phyloP scores from a whole-genome alignment of 2,329 filamentous ascomycete species.

The Fusarium sp. region DNA sequence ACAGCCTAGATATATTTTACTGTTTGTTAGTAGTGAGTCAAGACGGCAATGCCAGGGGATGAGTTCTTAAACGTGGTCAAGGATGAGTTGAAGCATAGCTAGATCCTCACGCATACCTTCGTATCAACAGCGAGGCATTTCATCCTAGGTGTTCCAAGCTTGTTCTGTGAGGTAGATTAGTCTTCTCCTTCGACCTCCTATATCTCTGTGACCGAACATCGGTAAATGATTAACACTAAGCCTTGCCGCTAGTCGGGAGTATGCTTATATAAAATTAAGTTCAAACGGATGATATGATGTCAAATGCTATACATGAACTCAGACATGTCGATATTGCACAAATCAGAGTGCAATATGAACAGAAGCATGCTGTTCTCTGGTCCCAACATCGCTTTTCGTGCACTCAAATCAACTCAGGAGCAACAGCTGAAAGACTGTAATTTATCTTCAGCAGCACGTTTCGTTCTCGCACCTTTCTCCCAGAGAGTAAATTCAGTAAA shows the following conservation, averaged over 20 bases:
- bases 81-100: neutral
- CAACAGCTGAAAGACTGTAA: no score
- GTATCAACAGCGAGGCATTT: neutral
- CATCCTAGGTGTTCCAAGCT: neutral
- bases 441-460: no score
- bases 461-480: no score
- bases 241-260: neutral
- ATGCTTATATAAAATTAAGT: no score
- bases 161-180: neutral
- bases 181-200: neutral
- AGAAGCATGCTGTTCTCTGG: neutral
- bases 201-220: neutral
- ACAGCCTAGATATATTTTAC: neutral
- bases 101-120: neutral
- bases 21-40: neutral
- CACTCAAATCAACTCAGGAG: neutral
- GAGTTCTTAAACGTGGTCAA: neutral
- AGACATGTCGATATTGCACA: no score
- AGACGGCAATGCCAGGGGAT: neutral
- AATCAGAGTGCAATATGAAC: neutral
- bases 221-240: neutral
- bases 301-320: no score
- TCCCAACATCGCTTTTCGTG: neutral
- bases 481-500: no score
- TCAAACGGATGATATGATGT: no score